Evolutionary conservation across 192 early-diverging fungal genomes (phyloP).

Genomic region (Coemansia pectinata): DNA sequence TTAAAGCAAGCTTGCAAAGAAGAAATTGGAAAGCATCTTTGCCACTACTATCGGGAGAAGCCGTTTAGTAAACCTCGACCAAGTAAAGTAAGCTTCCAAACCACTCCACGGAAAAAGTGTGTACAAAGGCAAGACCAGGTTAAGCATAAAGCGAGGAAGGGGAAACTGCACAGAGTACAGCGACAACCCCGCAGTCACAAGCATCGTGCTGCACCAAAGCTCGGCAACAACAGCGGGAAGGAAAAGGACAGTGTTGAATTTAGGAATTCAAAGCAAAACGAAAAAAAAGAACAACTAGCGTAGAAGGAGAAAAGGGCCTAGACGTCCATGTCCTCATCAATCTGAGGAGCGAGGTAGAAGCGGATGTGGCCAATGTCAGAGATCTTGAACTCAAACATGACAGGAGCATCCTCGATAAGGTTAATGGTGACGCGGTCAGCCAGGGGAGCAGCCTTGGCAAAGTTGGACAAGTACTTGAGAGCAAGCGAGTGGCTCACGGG

Average conservation of each 20-base stretch:
- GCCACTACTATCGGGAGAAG: too few species aligned
- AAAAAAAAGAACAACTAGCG: neutral
- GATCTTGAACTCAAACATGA: conserved; percentile 93
- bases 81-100: too few species aligned
- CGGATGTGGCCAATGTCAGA: conserved; percentile 86
- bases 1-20: too few species aligned
- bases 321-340: conserved; percentile 58
- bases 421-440: conserved; percentile 75
- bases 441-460: conserved; percentile 92
- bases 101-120: too few species aligned
- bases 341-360: conserved; percentile 90
- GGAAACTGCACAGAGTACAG: too few species aligned
- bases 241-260: neutral
- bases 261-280: neutral
- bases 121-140: too few species aligned
- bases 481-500: conserved; percentile 84
- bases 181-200: too few species aligned
- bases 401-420: conserved; percentile 84
- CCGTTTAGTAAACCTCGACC: too few species aligned
- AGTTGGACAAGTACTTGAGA: conserved; percentile 93
- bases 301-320: neutral
- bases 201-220: too few species aligned
- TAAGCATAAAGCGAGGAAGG: too few species aligned
- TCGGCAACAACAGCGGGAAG: neutral
- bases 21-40: too few species aligned